These are phyloP conservation scores for Catenaria anguillulae DNA, from an alignment of 371 early-diverging fungal species.

Conservation along the genomic window DNA sequence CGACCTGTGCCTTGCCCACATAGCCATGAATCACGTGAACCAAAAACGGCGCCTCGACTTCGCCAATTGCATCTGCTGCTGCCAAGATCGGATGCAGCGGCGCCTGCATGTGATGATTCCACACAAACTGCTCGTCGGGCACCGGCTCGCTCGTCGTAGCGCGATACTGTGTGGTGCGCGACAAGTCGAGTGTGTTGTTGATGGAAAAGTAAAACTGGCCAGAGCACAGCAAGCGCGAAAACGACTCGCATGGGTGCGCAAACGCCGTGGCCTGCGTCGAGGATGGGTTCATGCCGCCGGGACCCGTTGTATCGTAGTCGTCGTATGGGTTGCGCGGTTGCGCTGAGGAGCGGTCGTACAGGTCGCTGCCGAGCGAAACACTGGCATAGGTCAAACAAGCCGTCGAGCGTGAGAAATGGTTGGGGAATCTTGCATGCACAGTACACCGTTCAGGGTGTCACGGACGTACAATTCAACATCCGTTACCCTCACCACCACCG, in stretches of 20 bases:
- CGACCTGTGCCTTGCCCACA: constrained; percentile 31
- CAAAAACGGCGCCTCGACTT: background rate
- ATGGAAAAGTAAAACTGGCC: constrained; percentile 53
- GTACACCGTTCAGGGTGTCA: constrained; percentile 20
- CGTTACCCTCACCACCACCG: constrained; percentile 39
- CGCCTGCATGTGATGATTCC: constrained; percentile 16
- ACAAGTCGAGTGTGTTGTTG: constrained; percentile 42
- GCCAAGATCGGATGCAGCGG: constrained; percentile 19
- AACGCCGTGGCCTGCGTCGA: background rate
- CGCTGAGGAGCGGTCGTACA: background rate
- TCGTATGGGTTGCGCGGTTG: background rate
- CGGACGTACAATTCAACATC: constrained; percentile 35
- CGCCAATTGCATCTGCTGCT: constrained; percentile 1
- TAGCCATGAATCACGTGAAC: constrained; percentile 47
- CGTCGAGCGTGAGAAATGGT: background rate
- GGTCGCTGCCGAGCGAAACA: too few species aligned
- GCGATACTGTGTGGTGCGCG: constrained; percentile 40
- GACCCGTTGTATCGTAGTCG: background rate
- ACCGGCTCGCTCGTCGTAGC: background rate
- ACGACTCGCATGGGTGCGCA: background rate
- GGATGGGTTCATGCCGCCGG: background rate
- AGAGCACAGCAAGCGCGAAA: background rate
- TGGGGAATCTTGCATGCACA: too few species aligned
- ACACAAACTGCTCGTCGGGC: constrained; percentile 9
- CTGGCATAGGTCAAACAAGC: too few species aligned